Percentiles rank a stretch among this genome's conserved stretches.
These are phyloP conservation scores for Actinomortierella ambigua DNA, from an alignment of 371 early-diverging fungal genomes.

Conservation along the genomic window DNA sequence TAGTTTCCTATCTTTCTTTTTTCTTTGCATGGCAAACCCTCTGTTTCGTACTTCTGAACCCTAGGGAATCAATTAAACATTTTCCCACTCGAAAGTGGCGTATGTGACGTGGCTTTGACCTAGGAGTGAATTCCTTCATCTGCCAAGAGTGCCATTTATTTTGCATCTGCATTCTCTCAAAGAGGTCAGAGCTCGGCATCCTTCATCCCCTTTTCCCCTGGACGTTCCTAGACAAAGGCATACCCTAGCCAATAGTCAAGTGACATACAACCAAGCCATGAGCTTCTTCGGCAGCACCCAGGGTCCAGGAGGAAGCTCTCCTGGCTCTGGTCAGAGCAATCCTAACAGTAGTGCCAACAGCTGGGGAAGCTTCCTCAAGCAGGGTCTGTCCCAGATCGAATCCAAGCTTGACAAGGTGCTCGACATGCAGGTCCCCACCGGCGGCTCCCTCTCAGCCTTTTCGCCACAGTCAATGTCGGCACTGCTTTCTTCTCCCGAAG, in stretches of 20 bases:
- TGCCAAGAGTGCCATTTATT: too few relatives aligned
- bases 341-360: neutral
- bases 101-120: too few relatives aligned
- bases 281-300: slow-evolving; percentile 12
- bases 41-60: too few relatives aligned
- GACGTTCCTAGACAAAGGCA: too few relatives aligned
- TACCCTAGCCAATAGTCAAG: too few relatives aligned
- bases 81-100: neutral
- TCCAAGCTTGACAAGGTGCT: slow-evolving; percentile 80
- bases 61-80: too few relatives aligned
- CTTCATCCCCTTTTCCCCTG: too few relatives aligned
- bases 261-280: neutral
- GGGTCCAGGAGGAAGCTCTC: slow-evolving; percentile 7
- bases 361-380: slow-evolving; percentile 76
- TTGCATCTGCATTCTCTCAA: too few relatives aligned
- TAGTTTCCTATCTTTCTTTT: neutral
- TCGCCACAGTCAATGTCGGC: slow-evolving; percentile 21
- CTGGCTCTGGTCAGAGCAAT: slow-evolving; percentile 9
- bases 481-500: too few relatives aligned
- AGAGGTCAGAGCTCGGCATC: too few relatives aligned
- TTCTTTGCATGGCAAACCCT: neutral
- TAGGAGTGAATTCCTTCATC: too few relatives aligned
- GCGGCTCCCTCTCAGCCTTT: slow-evolving; percentile 27
- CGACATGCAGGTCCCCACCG: slow-evolving; percentile 56
- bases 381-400: slow-evolving; percentile 80